Evolutionary conservation across 768 basidiomycete genomes (phyloP), one percentile per base, ranked within the genome.

Genomic region (Fomitopsis serialis): DNA sequence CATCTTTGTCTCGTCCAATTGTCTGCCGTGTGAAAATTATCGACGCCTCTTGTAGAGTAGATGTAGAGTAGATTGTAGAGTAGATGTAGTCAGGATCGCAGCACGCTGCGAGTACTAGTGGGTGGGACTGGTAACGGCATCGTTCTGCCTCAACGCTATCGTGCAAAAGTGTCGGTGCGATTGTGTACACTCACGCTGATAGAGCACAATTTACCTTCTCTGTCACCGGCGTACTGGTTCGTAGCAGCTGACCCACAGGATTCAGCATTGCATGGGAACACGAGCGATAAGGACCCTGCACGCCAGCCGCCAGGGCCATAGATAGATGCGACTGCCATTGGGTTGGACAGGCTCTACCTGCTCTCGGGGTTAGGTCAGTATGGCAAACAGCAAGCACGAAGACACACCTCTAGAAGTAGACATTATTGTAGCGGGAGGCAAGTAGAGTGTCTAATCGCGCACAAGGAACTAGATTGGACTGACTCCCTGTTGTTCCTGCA

Each of bases 351-450:
- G 15, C n/a, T 35, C 9, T 35, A 35, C 34, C 15, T 35, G 15
- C 34, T 35, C 34, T 35, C 34, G 9, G 8, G 34, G 9, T 15
- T 35, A 15, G 9, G 34, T 15, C 34, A 15, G 9, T 15, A 35
- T 35, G 34, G 8, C 34, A 9, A 15, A 4, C 37, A 19, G 19
- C 8, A 19, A 40, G 15, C 37, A 15, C 37, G 4, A 17, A 19
- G 8, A 40, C 37, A 8, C 37, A 4, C 13, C 13, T 40, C 36
- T 49, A 6, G 48, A 49, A 40, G 21, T 49, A 55, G 79, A 82
- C 56, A 73, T 84, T 19, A 74, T 84, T 55, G 77, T 84, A 54
- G 79, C 77, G 29, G 83, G 82, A 58, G 83, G 82, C 82, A 42
- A 25, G 63, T 52, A 2, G 40, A 25, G 63, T 52, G 1, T 42